Evolutionary conservation across 345 rosid species (phyloP), one percentile per base, ranked within the genome.

Genomic region (Gossypium stocksii): DNA sequence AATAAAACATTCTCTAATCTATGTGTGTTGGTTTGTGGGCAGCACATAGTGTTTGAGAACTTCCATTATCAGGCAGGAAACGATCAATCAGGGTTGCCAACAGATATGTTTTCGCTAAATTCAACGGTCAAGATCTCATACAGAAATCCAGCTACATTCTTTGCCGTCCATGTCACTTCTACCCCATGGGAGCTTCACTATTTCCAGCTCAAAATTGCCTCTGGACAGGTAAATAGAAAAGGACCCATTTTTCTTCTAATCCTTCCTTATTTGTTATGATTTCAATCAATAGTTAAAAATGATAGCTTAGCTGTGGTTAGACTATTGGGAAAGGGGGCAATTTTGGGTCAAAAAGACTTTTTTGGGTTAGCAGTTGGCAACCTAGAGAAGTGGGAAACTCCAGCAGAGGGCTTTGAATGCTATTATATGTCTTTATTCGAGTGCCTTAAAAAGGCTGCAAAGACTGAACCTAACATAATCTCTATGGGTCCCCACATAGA

Each of bases 21-120:
- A 12, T 68, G 57, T 71, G 65, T 58, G 23, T 38, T 73, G 54
- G 49, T 15, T 53, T 49, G 74, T 64, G 59, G 57, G 78, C 91
- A 95, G 99, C 87, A 84, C 76, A 84, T 93, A 29, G 83, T 93
- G 78, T 90, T 95, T 91, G 89, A 89, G 87, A 82, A 76, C 82
- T 83, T 95, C 65, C 77, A 91, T 80, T 81, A 93, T 25, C 99
- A 95, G 72, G 97, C 99, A 2, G 99, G 99, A 78, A 95, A 66
- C 66, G 99, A 95, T 76, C 75, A 46, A 23, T 78, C 93, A 3
- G 99, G 99, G 48, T 96, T 95, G 74, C 87, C 97, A 51, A 95
- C 99, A 27, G 99, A 95, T 71, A 95, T 95, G 99, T 74, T 95
- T 53, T 77, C 99, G 11, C 60, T 95, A 61, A 95, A 95, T 76